phyloP scores from a whole-genome alignment of 176 grass and related monocot genomes.

The Musa schizocarpa region DNA sequence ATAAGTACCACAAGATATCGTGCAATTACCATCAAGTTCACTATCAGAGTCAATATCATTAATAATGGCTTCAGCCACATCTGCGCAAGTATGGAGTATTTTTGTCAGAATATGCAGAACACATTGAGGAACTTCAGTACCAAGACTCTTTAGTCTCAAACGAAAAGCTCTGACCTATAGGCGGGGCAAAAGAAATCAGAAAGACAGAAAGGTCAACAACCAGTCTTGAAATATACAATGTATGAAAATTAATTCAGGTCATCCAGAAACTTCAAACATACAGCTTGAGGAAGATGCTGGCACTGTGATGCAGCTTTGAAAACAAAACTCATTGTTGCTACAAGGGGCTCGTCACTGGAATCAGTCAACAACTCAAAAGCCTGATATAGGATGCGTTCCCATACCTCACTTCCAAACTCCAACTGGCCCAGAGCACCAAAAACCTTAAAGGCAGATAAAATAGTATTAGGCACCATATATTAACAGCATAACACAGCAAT shows the following conservation, averaged over 20 bases:
- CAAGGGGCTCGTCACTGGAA: conserved; percentile 57
- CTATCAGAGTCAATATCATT: conserved; percentile 71
- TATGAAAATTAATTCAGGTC: not conserved
- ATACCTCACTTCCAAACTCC: conserved; percentile 53
- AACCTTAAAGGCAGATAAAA: conserved; percentile 35
- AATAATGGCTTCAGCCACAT: conserved; percentile 71
- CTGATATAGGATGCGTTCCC: conserved; percentile 55
- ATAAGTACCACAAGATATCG: conserved; percentile 33
- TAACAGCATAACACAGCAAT: not conserved
- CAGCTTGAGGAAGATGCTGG: conserved; percentile 62
- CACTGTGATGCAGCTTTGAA: conserved; percentile 68
- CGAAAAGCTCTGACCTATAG: conserved; percentile 53
- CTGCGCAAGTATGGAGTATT: conserved; percentile 56
- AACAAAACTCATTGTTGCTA: conserved; percentile 57
- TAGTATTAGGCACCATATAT: not conserved
- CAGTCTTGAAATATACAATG: not conserved
- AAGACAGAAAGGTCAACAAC: not conserved
- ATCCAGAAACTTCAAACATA: conserved; percentile 36
- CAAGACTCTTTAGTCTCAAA: conserved; percentile 60
- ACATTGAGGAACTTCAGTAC: conserved; percentile 59
- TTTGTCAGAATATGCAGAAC: conserved; percentile 74
- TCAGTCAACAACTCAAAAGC: conserved; percentile 54
- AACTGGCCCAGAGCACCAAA: conserved; percentile 65
- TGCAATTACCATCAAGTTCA: conserved; percentile 42
- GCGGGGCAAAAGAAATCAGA: conserved; percentile 9